Evolutionary conservation across 2,329 filamentous ascomycete genomes (phyloP), one percentile per base, ranked within the genome.

Genomic region (Zelopaecilomyces penicillatus): DNA sequence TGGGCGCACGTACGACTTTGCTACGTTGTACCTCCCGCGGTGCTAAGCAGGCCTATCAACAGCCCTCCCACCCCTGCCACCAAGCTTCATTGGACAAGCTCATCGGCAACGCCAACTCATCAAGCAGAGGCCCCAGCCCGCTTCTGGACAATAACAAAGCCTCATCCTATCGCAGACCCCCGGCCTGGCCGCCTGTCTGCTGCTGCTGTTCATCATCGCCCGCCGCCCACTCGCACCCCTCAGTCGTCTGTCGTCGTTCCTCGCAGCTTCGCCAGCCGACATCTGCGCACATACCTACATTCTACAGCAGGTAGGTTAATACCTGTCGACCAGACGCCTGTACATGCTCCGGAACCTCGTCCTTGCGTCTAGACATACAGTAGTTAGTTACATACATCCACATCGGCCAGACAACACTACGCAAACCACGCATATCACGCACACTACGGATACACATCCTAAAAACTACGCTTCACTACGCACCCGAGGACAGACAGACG

Each of bases 41-140:
- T 19, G 19, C 19, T 19, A 19, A 19, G 19, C 19, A 19, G 19
- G 19, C 19, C 19, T 19, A 19, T 19, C 19, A 19, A 19, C 19
- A 19, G 19, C 19, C 19, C 19, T 19, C 44, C 30, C 42, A 30
- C 56, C 59, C 60, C 51, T 52, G 58, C 51, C 41, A 38, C 45
- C 52, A 44, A 49, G 53, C 54, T 50, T 55, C 50, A 66, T 66
- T 65, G 64, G 64, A 49, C 54, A 52, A 59, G 53, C 52, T 53
- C 53, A 51, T 56, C 62, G 55, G 62, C 61, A 65, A 43, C 63
- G 64, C 63, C 64, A 66, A 52, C 63, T 60, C 64, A 66, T 65
- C 64, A 65, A 44, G 42, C 50, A 45, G 44, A 46, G 43, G 35
- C 43, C 50, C 52, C 47, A 44, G 45, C 46, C 52, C 43, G 46